These are phyloP conservation scores for Cicer chorassanicum DNA, from an alignment of 306 rosid species.

Conservation along the genomic window DNA sequence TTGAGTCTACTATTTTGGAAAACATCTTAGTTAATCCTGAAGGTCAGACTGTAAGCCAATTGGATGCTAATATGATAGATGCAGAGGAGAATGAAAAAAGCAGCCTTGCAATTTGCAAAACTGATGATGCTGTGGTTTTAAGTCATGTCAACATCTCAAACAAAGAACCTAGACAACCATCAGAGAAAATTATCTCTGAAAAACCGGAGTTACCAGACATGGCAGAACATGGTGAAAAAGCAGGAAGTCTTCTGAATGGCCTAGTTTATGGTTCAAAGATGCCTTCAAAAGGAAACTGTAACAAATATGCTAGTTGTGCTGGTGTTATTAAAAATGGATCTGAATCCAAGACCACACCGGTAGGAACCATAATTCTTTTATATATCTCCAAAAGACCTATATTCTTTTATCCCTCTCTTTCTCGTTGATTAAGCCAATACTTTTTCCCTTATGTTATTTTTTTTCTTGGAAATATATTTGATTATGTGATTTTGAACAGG, in stretches of 20 bases:
- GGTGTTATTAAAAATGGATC: constrained; percentile 40
- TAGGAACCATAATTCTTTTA: constrained; percentile 36
- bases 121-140: constrained; percentile 36
- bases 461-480: constrained; percentile 15
- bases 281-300: constrained; percentile 35
- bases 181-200: constrained; percentile 46
- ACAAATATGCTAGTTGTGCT: constrained; percentile 19
- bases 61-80: constrained; percentile 35
- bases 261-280: constrained; percentile 36
- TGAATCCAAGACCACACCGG: constrained; percentile 48
- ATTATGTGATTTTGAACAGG: constrained; percentile 47
- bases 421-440: background rate
- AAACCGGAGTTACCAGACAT: constrained; percentile 7
- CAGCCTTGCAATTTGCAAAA: constrained; percentile 40
- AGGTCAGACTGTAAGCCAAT: constrained; percentile 33
- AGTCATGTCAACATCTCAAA: constrained; percentile 47
- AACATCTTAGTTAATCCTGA: constrained; percentile 38
- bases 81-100: constrained; percentile 14
- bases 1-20: constrained; percentile 42
- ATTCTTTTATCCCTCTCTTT: background rate
- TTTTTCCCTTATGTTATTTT: background rate
- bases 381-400: background rate
- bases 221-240: constrained; percentile 41
- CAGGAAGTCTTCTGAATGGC: constrained; percentile 38
- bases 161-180: constrained; percentile 49